Conservation (phyloP, 192 early-diverging fungal species). For the Coemansia sp. region DNA sequence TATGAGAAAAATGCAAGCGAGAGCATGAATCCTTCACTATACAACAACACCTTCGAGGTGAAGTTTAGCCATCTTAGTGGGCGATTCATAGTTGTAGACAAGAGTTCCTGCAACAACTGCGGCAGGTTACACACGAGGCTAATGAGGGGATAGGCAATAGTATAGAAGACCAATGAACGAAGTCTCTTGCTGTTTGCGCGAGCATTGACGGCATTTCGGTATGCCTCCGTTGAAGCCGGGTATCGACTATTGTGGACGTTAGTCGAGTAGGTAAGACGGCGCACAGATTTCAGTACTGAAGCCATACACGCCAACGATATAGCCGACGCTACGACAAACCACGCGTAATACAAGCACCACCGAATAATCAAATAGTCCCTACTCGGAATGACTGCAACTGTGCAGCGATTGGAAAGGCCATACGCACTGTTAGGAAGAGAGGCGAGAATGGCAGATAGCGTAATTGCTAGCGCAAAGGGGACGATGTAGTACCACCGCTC, state of each 20-base stretch:
- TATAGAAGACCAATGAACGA: constrained; percentile 51
- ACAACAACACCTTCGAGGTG: constrained; percentile 17
- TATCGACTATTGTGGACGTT: neutral
- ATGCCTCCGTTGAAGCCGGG: constrained; percentile 40
- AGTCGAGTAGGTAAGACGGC: constrained; percentile 39
- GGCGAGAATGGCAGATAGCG: constrained; percentile 30
- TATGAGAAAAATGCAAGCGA: constrained; percentile 45
- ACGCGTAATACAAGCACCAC: constrained; percentile 52
- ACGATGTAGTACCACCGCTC: constrained; percentile 57
- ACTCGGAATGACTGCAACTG: constrained; percentile 19
- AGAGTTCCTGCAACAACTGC: constrained; percentile 38
- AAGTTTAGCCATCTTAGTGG: constrained; percentile 24
- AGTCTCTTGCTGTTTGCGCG: constrained; percentile 53
- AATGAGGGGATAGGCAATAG: constrained; percentile 47
- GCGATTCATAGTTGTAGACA: constrained; percentile 28
- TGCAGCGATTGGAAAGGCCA: constrained; percentile 28
- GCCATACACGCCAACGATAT: constrained; percentile 50
- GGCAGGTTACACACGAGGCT: constrained; percentile 51
- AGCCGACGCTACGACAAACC: constrained; percentile 45
- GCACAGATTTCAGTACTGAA: constrained; percentile 38
- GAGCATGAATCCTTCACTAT: constrained; percentile 45
- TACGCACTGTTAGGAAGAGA: constrained; percentile 43
- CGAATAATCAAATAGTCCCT: constrained; percentile 35
- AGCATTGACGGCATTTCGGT: constrained; percentile 47
- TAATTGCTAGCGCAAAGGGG: constrained; percentile 35